phyloP scores from a whole-genome alignment of 768 basidiomycete species.

The Antrodiella citrinella region DNA sequence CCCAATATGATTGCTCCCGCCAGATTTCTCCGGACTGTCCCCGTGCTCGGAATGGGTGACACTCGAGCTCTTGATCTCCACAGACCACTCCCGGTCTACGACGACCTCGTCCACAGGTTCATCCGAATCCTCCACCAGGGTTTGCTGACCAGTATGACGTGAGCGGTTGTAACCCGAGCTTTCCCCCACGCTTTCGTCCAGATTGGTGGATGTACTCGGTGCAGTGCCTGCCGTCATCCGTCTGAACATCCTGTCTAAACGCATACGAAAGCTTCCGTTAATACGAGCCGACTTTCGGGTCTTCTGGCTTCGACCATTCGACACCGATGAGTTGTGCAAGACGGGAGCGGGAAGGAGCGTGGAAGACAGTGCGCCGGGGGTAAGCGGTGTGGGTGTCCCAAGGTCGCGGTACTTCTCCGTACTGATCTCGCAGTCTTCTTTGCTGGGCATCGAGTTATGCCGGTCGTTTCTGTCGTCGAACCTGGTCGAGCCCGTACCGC shows the following conservation, averaged over 20 bases:
- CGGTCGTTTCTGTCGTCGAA: background rate
- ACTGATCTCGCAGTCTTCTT: background rate
- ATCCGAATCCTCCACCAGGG: conserved; percentile 24
- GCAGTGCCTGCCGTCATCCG: conserved; percentile 27
- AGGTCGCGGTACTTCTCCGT: conserved; percentile 1
- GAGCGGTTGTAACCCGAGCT: conserved; percentile 30
- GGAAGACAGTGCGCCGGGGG: conserved; percentile 8
- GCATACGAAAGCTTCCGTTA: conserved; percentile 19
- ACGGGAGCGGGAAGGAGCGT: conserved; percentile 4
- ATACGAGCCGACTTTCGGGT: conserved; percentile 18
- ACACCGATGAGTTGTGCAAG: background rate
- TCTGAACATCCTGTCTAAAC: conserved; percentile 24
- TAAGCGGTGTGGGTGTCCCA: conserved; percentile 11
- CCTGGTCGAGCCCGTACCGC: conserved; percentile 1
- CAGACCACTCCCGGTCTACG: conserved; percentile 64
- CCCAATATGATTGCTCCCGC: conserved; percentile 30
- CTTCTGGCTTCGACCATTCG: conserved; percentile 10
- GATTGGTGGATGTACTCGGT: conserved; percentile 41
- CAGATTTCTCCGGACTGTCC: conserved; percentile 39
- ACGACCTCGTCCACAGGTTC: conserved; percentile 62
- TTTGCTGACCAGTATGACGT: conserved; percentile 13
- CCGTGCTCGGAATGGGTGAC: conserved; percentile 45
- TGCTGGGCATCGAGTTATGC: background rate
- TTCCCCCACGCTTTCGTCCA: conserved; percentile 36
- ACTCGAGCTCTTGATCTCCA: conserved; percentile 46